Base-by-base conservation (phyloP, 768 basidiomycete species). In the Pleurotus sapidus region DNA sequence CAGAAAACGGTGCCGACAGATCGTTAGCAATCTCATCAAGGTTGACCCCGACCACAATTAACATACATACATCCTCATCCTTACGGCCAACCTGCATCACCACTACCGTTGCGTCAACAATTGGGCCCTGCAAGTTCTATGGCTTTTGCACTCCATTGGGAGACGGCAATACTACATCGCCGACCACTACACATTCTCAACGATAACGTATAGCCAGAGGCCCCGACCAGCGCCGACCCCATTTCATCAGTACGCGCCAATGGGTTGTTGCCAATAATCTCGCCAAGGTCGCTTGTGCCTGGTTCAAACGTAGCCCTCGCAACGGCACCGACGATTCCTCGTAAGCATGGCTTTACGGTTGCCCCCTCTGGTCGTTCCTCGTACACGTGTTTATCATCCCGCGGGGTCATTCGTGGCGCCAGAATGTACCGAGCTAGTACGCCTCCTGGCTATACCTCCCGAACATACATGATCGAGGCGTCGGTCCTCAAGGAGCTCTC, bases 271-370 rank as follows among this genome's bases (percentile, higher is more conserved):
- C 46, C 25, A 47, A 14, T 47, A 25, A 2, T 27, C 49, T 18
- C 49, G 49, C 30, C 49, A 50, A 50, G 49, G n/a, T 20, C 12
- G 23, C 17, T 34, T 24, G 49, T 50, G 49, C 49, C 30, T 50
- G 49, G 37, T 50, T n/a, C 37, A 25, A 34, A 45, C 42, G 42
- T 45, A 23, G 42, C 20, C 23, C 23, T 48, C 30, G 27, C 49
- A 50, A 50, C 49, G 49, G 49, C 27, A 30, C 49, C 49, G 49
- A 50, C 30, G 20, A 34, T 50, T 50, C 49, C 49, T 50, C 49
- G 49, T 50, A 50, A 24, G 49, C 49, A 37, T 50, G 49, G 49
- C 49, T 27, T 50, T 37, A 50, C 15, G 25, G 30, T 50, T 50
- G 49, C 30, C 15, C 30, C 15, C 49, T n/a, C 27, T 27, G 14